Evolutionary conservation across 495 filamentous ascomycete genomes (phyloP).

Genomic region (Filosporella fistucella): DNA sequence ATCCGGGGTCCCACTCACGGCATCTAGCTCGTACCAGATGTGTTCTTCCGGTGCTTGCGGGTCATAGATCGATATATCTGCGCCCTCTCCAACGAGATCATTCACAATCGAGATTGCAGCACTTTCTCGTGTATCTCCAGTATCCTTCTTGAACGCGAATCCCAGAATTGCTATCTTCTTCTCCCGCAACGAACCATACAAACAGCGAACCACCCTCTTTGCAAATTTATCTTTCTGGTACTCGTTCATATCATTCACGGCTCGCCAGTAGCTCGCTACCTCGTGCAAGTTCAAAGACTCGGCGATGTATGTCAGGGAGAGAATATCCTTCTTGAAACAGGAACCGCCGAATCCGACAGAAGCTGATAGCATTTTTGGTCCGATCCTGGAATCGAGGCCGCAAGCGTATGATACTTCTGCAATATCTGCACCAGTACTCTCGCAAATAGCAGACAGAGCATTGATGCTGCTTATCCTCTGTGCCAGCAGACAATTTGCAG

Average conservation of each 20-base stretch:
- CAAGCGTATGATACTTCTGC: conserved; percentile 63
- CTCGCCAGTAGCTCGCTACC: conserved; percentile 70
- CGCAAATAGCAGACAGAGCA: conserved; percentile 72
- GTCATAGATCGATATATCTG: conserved; percentile 67
- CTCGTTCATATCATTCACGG: conserved; percentile 71
- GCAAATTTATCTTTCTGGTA: conserved; percentile 66
- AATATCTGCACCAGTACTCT: conserved; percentile 69
- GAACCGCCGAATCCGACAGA: conserved; percentile 75
- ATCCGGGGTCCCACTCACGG: no score
- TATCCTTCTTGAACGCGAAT: conserved; percentile 78
- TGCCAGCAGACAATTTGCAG: conserved; percentile 74
- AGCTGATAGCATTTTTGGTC: conserved; percentile 66
- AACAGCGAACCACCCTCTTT: conserved; percentile 53
- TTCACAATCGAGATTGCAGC: conserved; percentile 64
- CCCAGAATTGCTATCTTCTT: conserved; percentile 73
- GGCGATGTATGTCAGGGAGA: conserved; percentile 68
- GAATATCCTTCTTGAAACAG: conserved; percentile 82
- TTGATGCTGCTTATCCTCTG: conserved; percentile 86
- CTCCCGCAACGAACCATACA: conserved; percentile 61
- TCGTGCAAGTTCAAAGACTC: conserved; percentile 63
- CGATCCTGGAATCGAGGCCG: conserved; percentile 66
- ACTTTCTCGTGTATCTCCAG: conserved; percentile 69
- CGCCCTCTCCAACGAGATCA: conserved; percentile 56
- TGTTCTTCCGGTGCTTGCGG: no score
- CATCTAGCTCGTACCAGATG: no score